Conservation (phyloP, 1,284 basidiomycete genomes). For the Trichosporon sp. region DNA sequence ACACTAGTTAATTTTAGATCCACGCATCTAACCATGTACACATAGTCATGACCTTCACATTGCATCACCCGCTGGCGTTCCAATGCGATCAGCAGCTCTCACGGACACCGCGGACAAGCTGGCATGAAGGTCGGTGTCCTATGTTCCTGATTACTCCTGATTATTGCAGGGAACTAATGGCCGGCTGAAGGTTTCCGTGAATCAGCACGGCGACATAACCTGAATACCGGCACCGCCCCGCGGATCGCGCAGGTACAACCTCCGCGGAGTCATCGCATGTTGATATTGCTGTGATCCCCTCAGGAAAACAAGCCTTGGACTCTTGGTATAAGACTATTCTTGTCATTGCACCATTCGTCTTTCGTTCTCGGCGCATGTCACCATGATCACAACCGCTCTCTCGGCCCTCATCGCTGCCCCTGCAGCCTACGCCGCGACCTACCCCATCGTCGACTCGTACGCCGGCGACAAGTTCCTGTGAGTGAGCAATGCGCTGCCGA, state of each 20-base stretch:
- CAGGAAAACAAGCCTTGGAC: background rate
- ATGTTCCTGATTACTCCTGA: background rate
- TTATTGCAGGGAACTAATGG: background rate
- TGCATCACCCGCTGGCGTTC: background rate
- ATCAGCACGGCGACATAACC: background rate
- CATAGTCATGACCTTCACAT: background rate
- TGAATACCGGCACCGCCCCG: background rate
- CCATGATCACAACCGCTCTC: constrained; percentile 7
- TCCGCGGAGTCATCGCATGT: background rate
- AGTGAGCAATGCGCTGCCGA: background rate
- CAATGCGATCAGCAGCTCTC: background rate
- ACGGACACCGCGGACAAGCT: too few species aligned
- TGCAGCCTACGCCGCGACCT: constrained; percentile 6
- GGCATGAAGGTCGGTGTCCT: background rate
- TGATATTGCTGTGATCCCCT: background rate
- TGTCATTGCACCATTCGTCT: background rate
- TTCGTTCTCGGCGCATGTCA: background rate
- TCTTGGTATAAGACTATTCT: background rate
- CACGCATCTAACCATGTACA: background rate
- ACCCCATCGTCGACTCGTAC: constrained; percentile 24
- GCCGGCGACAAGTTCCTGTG: constrained; percentile 19
- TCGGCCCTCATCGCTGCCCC: constrained; percentile 10
- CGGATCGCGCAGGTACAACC: background rate
- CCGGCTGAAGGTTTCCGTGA: background rate
- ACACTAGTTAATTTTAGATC: background rate